Base-by-base conservation (phyloP, 2,329 filamentous ascomycete genomes). In the Didymella pinodella region DNA sequence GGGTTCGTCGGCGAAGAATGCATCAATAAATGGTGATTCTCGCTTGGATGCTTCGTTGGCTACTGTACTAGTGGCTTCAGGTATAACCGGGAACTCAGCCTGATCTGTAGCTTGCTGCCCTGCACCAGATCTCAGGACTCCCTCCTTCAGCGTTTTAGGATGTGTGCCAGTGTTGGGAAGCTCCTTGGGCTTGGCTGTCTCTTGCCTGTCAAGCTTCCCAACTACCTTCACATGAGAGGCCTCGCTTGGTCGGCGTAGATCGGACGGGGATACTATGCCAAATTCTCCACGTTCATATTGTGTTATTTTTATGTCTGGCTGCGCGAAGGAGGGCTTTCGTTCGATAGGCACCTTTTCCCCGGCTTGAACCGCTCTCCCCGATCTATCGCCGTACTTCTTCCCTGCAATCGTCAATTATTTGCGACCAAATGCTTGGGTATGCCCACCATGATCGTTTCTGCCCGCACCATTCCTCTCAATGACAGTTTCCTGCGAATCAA, bases 231-330 rank as follows among this genome's bases (percentile, higher is more conserved):
- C 31, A n/a, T 65, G 48, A 26, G 53, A 45, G 6, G 49, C 57
- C 28, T 72, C 70, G 10, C 52, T 60, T 11, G 70, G 72, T 46
- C 74, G 64, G 40, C 74, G 65, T 6, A 67, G 40, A 62, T 76
- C 74, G 6, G 72, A 75, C 12, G 74, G 74, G n/a, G 73, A 75
- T 26, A 58, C 54, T 7, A 75, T 63, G 10, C 70, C 69, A 20
- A 55, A 61, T 18, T 65, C 54, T 20, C 69, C 61, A 8, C 57
- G 57, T 31, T 67, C 66, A 22, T 71, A 64, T 46, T 51, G 48
- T 11, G 51, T 60, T 22, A 61, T 40, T 44, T 62, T 66, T 36
- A 62, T 56, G 2, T 45, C 59, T 34, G 68, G 66, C 32, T 68
- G 51, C 10, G 60, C 57, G 36, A 69, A 71, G 3, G 55, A 26